A percentile compares a stretch with the other conserved stretches of the same genome.
phyloP scores from a whole-genome alignment of 2,329 filamentous ascomycete genomes.

The Bisporella sp. region DNA sequence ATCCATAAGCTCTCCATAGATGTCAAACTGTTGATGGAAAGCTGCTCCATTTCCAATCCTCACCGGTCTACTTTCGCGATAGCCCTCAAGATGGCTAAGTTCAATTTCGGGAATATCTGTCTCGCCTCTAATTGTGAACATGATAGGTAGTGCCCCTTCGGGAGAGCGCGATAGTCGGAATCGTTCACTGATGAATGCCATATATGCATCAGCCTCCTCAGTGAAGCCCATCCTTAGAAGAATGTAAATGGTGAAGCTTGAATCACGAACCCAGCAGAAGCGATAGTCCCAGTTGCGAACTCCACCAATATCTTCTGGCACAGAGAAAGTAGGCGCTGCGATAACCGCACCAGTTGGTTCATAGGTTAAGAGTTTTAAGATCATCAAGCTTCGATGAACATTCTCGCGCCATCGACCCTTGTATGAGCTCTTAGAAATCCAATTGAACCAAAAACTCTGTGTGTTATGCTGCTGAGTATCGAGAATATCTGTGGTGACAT shows the following conservation, averaged over 20 bases:
- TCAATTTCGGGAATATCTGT: conserved; percentile 68
- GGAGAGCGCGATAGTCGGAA: conserved; percentile 53
- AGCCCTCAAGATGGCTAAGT: conserved; percentile 63
- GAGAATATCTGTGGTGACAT: conserved; percentile 51
- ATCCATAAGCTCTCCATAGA: conserved; percentile 74
- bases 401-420: conserved; percentile 67
- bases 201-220: conserved; percentile 70
- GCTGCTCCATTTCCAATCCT: conserved; percentile 73
- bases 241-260: conserved; percentile 72
- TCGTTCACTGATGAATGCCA: conserved; percentile 69
- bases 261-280: conserved; percentile 74
- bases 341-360: conserved; percentile 74
- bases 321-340: conserved; percentile 69
- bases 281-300: conserved; percentile 63
- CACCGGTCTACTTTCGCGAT: conserved; percentile 63
- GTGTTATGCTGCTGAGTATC: conserved; percentile 62
- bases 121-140: conserved; percentile 72
- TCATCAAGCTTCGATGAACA: conserved; percentile 63
- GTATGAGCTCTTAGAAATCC: conserved; percentile 65
- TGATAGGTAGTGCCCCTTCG: conserved; percentile 64
- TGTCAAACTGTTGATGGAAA: conserved; percentile 71
- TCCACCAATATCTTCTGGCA: conserved; percentile 68
- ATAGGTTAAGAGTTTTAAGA: conserved; percentile 70
- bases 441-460: conserved; percentile 65
- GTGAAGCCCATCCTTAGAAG: conserved; percentile 69